Conservation (phyloP, 2,329 filamentous ascomycete species). For the Apiospora marii region DNA sequence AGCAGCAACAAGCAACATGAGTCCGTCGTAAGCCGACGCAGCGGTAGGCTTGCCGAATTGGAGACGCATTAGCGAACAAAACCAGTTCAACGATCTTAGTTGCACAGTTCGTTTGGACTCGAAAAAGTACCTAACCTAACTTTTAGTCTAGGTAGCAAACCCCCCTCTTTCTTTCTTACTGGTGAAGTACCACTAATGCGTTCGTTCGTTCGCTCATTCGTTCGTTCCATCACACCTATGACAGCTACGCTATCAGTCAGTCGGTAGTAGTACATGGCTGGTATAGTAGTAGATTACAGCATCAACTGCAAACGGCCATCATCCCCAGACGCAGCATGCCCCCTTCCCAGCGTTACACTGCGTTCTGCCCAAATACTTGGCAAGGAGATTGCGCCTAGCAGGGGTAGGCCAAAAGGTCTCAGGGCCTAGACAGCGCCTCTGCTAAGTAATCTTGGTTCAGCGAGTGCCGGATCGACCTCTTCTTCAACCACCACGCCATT, state of each 20-base stretch:
- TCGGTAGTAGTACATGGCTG: too few species aligned
- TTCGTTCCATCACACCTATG: background rate
- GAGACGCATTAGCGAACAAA: constrained; percentile 16
- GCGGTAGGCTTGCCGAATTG: constrained; percentile 19
- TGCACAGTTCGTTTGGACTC: constrained; percentile 14
- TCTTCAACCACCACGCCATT: constrained; percentile 12
- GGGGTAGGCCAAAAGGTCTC: background rate
- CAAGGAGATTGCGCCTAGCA: constrained; percentile 24
- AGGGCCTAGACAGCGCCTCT: constrained; percentile 5
- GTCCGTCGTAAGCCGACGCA: constrained; percentile 12
- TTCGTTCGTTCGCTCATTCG: background rate
- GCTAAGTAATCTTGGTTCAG: constrained; percentile 20
- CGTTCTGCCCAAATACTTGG: constrained; percentile 8
- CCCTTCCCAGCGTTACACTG: constrained; percentile 12
- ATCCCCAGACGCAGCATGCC: constrained; percentile 1
- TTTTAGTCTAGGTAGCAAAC: background rate
- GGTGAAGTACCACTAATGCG: background rate
- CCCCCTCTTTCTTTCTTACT: background rate
- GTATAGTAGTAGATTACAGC: background rate
- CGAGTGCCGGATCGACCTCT: constrained; percentile 21
- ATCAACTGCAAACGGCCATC: background rate
- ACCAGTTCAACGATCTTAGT: constrained; percentile 22
- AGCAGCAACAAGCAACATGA: constrained; percentile 1
- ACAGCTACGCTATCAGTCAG: background rate
- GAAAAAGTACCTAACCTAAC: constrained; percentile 2